phyloP scores from a whole-genome alignment of 2,329 filamentous ascomycete species.

The Macrophomina phaseolina region DNA sequence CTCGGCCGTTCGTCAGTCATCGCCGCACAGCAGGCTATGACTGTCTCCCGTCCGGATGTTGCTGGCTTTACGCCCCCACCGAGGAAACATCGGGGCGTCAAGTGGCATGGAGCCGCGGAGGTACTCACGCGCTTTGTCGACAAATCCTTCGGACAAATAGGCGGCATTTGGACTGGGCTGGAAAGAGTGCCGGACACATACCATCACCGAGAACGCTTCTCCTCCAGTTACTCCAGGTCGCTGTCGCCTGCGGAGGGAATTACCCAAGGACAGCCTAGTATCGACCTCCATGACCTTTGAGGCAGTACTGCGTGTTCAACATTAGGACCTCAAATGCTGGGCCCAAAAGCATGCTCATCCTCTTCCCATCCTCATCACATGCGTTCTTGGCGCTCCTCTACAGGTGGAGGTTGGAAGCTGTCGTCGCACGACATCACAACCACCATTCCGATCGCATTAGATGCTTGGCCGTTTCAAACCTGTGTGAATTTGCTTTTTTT shows the following conservation, averaged over 20 bases:
- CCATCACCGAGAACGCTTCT: neutral
- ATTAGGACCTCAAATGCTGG: constrained; percentile 2
- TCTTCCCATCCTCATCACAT: neutral
- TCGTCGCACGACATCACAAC: constrained; percentile 5
- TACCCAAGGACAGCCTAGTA: constrained; percentile 6
- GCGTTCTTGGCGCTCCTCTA: neutral
- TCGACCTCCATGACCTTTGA: neutral
- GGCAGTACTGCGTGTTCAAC: neutral
- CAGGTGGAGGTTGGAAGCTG: neutral
- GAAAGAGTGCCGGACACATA: neutral
- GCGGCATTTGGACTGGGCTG: neutral
- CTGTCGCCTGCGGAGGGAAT: neutral
- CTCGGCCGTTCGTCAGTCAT: neutral
- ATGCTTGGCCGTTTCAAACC: constrained; percentile 7
- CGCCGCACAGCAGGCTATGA: neutral
- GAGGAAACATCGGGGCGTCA: neutral
- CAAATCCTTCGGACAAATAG: neutral
- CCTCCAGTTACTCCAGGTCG: constrained; percentile 2
- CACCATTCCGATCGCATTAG: neutral
- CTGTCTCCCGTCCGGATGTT: neutral
- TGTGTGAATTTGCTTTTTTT: neutral
- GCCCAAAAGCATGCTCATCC: neutral
- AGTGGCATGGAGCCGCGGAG: neutral
- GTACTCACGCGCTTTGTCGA: neutral
- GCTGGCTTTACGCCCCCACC: neutral